Percentiles rank a stretch among this genome's conserved stretches.
phyloP scores from a whole-genome alignment of 75 land plant species.

The Sequoia sempervirens region DNA sequence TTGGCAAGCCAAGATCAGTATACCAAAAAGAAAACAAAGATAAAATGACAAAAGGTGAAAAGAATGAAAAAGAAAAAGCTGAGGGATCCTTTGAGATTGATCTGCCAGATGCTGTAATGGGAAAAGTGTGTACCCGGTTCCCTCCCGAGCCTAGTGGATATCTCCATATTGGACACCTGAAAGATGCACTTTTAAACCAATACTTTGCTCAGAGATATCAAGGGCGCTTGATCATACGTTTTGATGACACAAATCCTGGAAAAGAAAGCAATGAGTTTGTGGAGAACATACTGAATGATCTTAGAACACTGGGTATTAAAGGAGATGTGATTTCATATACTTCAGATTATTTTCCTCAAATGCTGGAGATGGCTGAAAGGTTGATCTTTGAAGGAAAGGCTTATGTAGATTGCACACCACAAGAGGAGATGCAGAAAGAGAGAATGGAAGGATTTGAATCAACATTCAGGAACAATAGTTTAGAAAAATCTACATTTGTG shows the following conservation, averaged over 20 bases:
- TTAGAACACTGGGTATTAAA: slow-evolving; percentile 75
- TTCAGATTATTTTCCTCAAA: slow-evolving; percentile 74
- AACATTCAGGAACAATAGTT: slow-evolving; percentile 57
- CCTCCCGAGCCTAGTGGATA: too few species aligned
- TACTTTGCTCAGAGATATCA: slow-evolving; percentile 80
- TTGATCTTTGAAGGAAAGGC: slow-evolving; percentile 75
- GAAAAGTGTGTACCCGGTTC: too few species aligned
- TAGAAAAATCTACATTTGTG: slow-evolving; percentile 24
- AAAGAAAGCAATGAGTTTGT: slow-evolving; percentile 35
- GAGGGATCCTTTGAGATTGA: slow-evolving; percentile 66
- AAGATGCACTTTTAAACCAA: slow-evolving; percentile 81
- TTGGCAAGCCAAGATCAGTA: slow-evolving; percentile 28
- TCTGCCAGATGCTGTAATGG: slow-evolving; percentile 68
- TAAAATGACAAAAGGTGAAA: slow-evolving; percentile 7
- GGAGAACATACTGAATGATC: slow-evolving; percentile 54
- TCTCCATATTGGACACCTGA: slow-evolving; percentile 72
- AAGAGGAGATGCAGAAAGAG: slow-evolving; percentile 81
- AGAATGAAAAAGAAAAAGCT: slow-evolving; percentile 20
- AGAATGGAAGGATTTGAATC: slow-evolving; percentile 52
- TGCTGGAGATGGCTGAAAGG: slow-evolving; percentile 81
- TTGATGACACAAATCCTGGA: slow-evolving; percentile 74
- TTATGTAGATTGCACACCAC: slow-evolving; percentile 92
- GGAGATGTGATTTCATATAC: slow-evolving; percentile 75
- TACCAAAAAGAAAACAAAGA: slow-evolving; percentile 18
- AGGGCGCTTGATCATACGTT: slow-evolving; percentile 60